These are phyloP conservation scores for Thinopyrum obtusiflorum DNA, from an alignment of 202 grass and related monocot genomes.

Conservation along the genomic window DNA sequence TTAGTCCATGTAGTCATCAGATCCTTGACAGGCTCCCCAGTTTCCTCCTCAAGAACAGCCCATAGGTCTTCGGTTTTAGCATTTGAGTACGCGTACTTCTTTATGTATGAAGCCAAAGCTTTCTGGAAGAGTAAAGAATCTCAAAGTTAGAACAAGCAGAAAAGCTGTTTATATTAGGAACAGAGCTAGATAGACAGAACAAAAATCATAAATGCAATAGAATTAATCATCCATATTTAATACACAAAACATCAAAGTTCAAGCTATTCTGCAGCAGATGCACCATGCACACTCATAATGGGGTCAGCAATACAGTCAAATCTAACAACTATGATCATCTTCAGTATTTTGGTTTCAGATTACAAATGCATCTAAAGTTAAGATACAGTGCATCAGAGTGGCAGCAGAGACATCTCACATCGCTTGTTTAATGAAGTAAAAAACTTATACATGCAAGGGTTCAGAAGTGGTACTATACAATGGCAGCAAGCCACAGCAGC, in stretches of 20 bases:
- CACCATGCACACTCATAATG: not conserved
- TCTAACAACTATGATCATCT: not conserved
- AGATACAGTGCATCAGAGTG: constrained; percentile 18
- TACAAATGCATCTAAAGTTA: not conserved
- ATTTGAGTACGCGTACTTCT: constrained; percentile 81
- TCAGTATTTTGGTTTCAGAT: not conserved
- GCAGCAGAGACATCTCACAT: not conserved
- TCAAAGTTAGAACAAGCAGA: constrained; percentile 26
- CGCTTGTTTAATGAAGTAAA: not conserved
- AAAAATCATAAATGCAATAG: not conserved
- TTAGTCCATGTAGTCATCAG: constrained; percentile 94
- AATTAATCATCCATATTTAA: constrained; percentile 8
- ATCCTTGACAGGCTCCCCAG: constrained; percentile 77
- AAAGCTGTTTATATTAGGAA: constrained; percentile 10
- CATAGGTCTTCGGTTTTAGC: constrained; percentile 94
- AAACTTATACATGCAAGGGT: constrained; percentile 2
- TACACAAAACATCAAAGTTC: not conserved
- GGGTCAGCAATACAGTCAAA: not conserved
- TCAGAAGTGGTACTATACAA: not conserved
- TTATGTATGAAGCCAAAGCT: constrained; percentile 84
- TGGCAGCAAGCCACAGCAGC: not conserved
- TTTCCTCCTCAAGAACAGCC: constrained; percentile 86
- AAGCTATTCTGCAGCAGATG: constrained; percentile 2
- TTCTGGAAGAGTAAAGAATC: constrained; percentile 58
- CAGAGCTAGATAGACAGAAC: not conserved